Evolutionary conservation across 208 protist genomes (phyloP), one percentile per base, ranked within the genome.

Genomic region (Trypanosoma grayi): DNA sequence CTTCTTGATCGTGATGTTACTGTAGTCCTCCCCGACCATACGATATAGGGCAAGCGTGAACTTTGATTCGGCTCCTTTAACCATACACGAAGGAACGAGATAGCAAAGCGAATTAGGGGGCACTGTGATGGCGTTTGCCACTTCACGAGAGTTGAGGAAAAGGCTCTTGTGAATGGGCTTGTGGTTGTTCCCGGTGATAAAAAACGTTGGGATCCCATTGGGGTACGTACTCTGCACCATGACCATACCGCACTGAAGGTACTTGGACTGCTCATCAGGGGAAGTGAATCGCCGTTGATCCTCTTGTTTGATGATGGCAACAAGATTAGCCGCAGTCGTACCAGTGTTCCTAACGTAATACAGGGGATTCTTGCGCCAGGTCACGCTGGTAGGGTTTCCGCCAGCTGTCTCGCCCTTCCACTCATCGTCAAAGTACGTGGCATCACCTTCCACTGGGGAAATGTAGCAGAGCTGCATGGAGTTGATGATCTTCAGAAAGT

Each of bases 361-460:
- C 18, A 87, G 71, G 43, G 85, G 85, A 48, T 92, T 92, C 48
- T 83, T 64, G 13, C 81, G 74, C 81, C 85, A 92, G 18, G 81
- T 83, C 8, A 82, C 66, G 18, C 79, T 63, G 7, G 70, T 77
- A 28, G 85, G 78, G 55, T 88, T 88, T 27, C 85, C 85, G n/a
- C 85, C 85, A 24, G 76, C 83, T 30, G 81, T 83, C 10, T 67
- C 59, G 22, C 83, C 81, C 27, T 73, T 74, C 85, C 85, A 92
- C 47, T 88, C 74, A 44, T 81, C 83, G 67, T 91, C 72, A 57
- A 88, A 91, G 57, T 79, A 71, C 55, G 67, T 79, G 22, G 65
- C 56, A 36, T 77, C 64, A 8, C 47, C 54, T 37, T 87, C 64
- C 18, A 75, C 43, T 4, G 75, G 64, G 36, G 51, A 64, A 22